phyloP scores from a whole-genome alignment of 805 yeast genomes.

The Limtongozyma cylindracea region DNA sequence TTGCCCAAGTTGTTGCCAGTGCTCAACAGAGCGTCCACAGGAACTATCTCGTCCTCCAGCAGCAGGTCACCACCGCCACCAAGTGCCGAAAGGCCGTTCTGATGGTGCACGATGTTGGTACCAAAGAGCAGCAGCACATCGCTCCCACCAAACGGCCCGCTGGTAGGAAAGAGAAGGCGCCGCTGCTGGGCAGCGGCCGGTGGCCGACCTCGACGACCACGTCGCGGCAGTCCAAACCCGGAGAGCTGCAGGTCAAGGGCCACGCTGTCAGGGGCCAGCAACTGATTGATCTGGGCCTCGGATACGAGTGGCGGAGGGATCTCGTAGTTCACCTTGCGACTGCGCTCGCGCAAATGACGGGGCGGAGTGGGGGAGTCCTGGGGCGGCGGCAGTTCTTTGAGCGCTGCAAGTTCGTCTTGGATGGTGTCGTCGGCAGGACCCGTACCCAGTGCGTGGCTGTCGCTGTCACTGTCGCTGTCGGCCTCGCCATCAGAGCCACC shows the following conservation, averaged over 20 bases:
- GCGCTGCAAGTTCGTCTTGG: slow-evolving; percentile 39
- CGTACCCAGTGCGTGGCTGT: slow-evolving; percentile 3
- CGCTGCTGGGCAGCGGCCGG: slow-evolving; percentile 1
- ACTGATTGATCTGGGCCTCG: no score
- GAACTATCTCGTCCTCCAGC: slow-evolving; percentile 25
- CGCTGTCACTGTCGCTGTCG: slow-evolving; percentile 4
- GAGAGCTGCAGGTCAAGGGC: slow-evolving; percentile 2
- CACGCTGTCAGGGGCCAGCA: slow-evolving; percentile 15
- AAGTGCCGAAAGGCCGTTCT: no score
- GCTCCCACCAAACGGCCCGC: slow-evolving; percentile 96
- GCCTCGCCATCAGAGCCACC: slow-evolving; percentile 14
- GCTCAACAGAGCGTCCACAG: no score
- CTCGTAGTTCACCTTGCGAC: slow-evolving; percentile 41
- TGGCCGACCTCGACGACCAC: no score
- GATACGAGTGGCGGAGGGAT: slow-evolving; percentile 43
- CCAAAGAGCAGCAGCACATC: slow-evolving; percentile 76
- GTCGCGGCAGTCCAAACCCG: slow-evolving; percentile 1
- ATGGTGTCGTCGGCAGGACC: slow-evolving; percentile 12
- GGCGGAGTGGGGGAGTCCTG: slow-evolving; percentile 12
- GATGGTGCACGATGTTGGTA: slow-evolving; percentile 23
- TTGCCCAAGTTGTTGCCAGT: slow-evolving; percentile 44
- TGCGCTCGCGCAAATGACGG: slow-evolving; percentile 15
- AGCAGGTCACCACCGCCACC: slow-evolving; percentile 17
- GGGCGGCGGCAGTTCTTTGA: slow-evolving; percentile 36
- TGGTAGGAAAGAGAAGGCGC: slow-evolving; percentile 59